Percentiles rank a stretch among this genome's conserved stretches.
These are phyloP conservation scores for Guyanaporus albipodus DNA, from an alignment of 768 basidiomycete species.

Conservation along the genomic window DNA sequence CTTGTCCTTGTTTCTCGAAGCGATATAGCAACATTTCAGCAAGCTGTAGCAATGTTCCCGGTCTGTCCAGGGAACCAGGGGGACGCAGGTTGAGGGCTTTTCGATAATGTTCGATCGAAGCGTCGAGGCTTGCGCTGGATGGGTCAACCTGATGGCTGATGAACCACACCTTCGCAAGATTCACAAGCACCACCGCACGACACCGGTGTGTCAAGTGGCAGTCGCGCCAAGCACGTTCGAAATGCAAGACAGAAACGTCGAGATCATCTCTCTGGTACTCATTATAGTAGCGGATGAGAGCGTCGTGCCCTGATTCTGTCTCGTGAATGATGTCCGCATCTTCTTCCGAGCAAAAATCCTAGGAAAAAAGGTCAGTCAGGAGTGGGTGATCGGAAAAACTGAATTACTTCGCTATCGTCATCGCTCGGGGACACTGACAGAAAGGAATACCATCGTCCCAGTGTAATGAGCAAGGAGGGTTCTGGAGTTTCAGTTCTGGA, in stretches of 20 bases:
- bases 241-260: background rate
- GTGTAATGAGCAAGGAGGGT: background rate
- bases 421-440: background rate
- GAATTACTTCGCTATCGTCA: background rate
- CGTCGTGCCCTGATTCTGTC: background rate
- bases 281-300: background rate
- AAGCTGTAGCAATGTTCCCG: background rate
- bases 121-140: background rate
- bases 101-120: background rate
- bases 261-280: background rate
- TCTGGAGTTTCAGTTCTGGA: background rate
- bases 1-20: background rate
- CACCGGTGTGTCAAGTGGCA: background rate
- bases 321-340: background rate
- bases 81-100: background rate
- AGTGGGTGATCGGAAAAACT: no score
- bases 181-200: background rate
- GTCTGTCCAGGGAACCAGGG: background rate
- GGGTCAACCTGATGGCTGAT: background rate
- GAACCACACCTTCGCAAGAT: background rate
- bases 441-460: background rate
- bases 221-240: background rate
- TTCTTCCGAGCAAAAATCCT: background rate
- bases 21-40: background rate
- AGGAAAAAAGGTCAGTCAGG: no score